phyloP scores from a whole-genome alignment of 768 basidiomycete genomes.

The Podaxis pistillaris region DNA sequence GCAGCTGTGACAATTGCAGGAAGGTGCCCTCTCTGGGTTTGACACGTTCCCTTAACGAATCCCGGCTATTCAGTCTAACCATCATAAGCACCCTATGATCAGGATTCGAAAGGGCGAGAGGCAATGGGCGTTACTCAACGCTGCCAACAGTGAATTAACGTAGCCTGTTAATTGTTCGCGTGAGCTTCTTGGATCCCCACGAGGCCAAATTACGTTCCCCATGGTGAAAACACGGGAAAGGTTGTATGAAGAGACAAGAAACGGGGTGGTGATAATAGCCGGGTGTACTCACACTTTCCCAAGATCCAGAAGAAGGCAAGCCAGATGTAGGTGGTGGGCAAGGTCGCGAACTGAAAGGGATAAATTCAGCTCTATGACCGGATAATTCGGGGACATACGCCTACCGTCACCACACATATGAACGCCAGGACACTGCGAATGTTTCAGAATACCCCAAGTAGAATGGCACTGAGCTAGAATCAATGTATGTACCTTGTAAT shows the following conservation, averaged over 20 bases:
- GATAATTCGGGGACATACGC: slow-evolving; percentile 13
- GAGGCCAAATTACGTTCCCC: slow-evolving; percentile 3
- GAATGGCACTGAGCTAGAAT: not conserved
- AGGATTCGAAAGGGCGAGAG: not conserved
- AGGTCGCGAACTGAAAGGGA: slow-evolving; percentile 36
- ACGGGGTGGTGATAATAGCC: slow-evolving; percentile 3
- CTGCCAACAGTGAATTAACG: slow-evolving; percentile 50
- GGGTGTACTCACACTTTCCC: slow-evolving; percentile 42
- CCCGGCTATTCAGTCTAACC: slow-evolving; percentile 44
- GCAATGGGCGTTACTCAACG: slow-evolving; percentile 33
- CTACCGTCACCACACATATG: slow-evolving; percentile 39
- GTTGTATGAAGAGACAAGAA: slow-evolving; percentile 4
- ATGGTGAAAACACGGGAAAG: not conserved
- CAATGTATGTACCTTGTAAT: slow-evolving; percentile 36
- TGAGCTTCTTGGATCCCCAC: slow-evolving; percentile 1
- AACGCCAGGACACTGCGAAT: slow-evolving; percentile 37
- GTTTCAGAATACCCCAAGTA: not conserved
- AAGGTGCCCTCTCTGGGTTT: slow-evolving; percentile 31
- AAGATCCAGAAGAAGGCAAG: slow-evolving; percentile 50
- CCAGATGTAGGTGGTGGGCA: slow-evolving; percentile 48
- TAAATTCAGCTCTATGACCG: not conserved
- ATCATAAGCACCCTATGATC: slow-evolving; percentile 6
- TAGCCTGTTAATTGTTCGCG: slow-evolving; percentile 33
- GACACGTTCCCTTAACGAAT: slow-evolving; percentile 41
- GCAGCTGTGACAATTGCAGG: slow-evolving; percentile 25